Evolutionary conservation across 306 rosid species (phyloP), one percentile per base, ranked within the genome.

Genomic region (Lathyrus sativus): DNA sequence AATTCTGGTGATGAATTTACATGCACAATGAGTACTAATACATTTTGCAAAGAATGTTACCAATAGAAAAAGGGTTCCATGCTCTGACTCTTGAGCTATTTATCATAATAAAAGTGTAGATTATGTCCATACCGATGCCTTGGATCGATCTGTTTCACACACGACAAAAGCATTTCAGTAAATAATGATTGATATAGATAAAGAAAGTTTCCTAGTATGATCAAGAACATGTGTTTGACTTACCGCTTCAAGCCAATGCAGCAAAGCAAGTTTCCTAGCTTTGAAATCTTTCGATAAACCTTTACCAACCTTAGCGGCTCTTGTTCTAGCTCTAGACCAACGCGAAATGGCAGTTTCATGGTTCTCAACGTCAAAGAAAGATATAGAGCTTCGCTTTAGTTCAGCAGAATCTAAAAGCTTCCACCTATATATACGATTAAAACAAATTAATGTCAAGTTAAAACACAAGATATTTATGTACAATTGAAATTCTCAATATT

Each of bases 201-300:
- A 29, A 63, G n/a, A 14, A 55, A 13, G n/a, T n/a, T n/a, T n/a
- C n/a, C n/a, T 55, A 49, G 46, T 26, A 61, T 56, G 35, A 18
- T 73, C 37, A 62, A 46, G 70, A 18, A 62, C 24, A 62, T 18
- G 64, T 39, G 45, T 48, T 13, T 62, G 53, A 88, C 95, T 87
- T 79, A 88, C 98, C 56, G 98, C 98, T 82, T 92, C 98, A 53
- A 92, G 92, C 95, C 98, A 89, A 60, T 92, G 96, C 74, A 87
- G 89, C 78, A 92, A 78, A 28, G 98, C 92, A 66, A 92, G 98
- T 74, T 92, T 92, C 10, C 79, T 85, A 51, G 98, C 96, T 67
- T 79, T 92, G 78, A 51, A 76, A 61, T 87, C 92, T 85, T 87
- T 87, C n/a, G 89, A 92, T 65, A 89, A 80, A 67, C 98, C 96